A percentile compares a stretch with the other conserved stretches of the same genome.
Evolutionary conservation across 1,284 basidiomycete genomes (phyloP).

Genomic region (Termitomyces sp.): DNA sequence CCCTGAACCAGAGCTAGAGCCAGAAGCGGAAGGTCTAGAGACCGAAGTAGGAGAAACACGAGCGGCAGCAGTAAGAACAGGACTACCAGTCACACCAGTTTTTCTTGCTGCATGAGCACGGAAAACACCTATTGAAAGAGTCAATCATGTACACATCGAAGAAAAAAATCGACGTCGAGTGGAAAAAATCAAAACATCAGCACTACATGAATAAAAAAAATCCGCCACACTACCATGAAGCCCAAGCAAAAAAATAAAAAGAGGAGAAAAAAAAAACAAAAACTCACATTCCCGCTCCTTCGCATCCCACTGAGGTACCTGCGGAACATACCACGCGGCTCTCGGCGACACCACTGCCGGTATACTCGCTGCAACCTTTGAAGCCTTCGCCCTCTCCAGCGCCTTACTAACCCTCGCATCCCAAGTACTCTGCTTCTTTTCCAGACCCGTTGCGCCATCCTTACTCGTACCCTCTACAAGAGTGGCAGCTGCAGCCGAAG

Average conservation of each 20-base stretch:
- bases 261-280: too few relatives aligned
- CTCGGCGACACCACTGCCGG: background rate
- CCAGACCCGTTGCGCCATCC: background rate
- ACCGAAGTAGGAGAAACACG: background rate
- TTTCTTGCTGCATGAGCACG: background rate
- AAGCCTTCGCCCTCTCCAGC: background rate
- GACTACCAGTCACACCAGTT: background rate
- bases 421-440: slow-evolving; percentile 1
- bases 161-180: background rate
- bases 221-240: background rate
- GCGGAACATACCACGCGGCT: background rate
- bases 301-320: background rate
- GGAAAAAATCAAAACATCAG: background rate
- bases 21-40: background rate
- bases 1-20: background rate
- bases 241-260: background rate
- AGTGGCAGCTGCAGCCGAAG: too few relatives aligned
- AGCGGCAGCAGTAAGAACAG: background rate
- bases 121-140: background rate
- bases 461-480: background rate
- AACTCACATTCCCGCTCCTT: background rate
- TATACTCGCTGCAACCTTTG: background rate
- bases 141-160: background rate
- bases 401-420: background rate
- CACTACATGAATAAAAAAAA: background rate